phyloP scores from a whole-genome alignment of 352 stramenopile genomes.

The Globisporangium carolinianum region DNA sequence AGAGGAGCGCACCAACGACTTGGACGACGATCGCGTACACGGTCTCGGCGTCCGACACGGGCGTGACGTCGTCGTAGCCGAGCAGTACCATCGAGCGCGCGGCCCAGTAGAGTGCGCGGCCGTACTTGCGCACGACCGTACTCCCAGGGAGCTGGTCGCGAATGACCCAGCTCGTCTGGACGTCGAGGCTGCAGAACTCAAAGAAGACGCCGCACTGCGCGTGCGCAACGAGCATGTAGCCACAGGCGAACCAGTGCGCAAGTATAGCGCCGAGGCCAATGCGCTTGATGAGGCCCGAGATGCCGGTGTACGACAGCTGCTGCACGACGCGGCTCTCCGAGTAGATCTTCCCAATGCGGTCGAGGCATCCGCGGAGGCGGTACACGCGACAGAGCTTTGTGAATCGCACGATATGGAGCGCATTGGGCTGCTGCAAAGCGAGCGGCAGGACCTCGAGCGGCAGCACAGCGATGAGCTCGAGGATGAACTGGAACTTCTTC shows the following conservation, averaged over 20 bases:
- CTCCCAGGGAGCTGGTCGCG: conserved; percentile 41
- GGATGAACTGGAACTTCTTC: conserved; percentile 29
- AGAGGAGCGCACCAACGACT: conserved; percentile 42
- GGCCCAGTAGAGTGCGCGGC: conserved; percentile 50
- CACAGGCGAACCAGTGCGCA: conserved; percentile 54
- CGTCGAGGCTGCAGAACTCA: conserved; percentile 29
- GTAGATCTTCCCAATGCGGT: conserved; percentile 41
- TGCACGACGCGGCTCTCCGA: conserved; percentile 37
- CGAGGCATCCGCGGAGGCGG: conserved; percentile 27
- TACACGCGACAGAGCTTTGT: conserved; percentile 59
- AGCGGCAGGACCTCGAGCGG: conserved; percentile 49
- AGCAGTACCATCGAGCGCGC: conserved; percentile 50
- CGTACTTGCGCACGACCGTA: conserved; percentile 39
- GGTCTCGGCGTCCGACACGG: conserved; percentile 45
- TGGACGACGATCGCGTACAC: conserved; percentile 42
- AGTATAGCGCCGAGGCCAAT: conserved; percentile 26
- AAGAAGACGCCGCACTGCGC: conserved; percentile 43
- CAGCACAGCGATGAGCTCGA: conserved; percentile 45
- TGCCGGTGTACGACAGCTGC: conserved; percentile 48
- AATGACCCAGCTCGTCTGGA: conserved; percentile 57
- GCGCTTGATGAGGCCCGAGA: conserved; percentile 37
- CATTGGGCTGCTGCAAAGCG: conserved; percentile 30
- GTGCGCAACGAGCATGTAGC: conserved; percentile 67
- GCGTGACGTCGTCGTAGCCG: conserved; percentile 59
- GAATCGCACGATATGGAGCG: conserved; percentile 48